Evolutionary conservation across 768 basidiomycete species (phyloP), one percentile per base, ranked within the genome.

Genomic region (Dioszegia hungarica): DNA sequence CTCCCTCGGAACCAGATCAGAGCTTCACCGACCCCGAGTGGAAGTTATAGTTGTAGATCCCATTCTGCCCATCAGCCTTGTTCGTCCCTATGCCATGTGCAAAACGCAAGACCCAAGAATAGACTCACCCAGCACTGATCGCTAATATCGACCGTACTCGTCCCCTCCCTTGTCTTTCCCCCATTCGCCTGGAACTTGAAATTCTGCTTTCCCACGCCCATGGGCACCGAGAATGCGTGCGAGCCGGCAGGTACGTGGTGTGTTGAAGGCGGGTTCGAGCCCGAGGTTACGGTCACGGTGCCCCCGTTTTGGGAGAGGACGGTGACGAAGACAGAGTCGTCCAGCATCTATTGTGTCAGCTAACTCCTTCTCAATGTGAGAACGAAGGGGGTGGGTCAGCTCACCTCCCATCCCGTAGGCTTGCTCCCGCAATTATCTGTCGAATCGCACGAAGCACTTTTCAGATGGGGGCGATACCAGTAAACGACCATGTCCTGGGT

Each of bases 31-130:
- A 46, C 5, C 70, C 72, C 3, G 69, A 59, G 44, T 73, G 66
- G 55, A 69, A 70, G 50, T 75, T 74, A 63, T 64, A 75, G 63
- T 75, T 75, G 60, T 75, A 75, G 5, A 68, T 72, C 12, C 71
- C 68, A 36, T 68, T 68, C 70, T 69, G 54, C 8, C 17, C 19
- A 19, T n/a, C 28, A 34, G 20, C 56, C 33, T 25, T 38, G 31
- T 5, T 17, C 29, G n/a, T 24, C 41, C 47, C 22, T 22, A 25
- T 12, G 43, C 11, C 17, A 37, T 11, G 25, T 29, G 11, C 34
- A 22, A 24, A 22, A 19, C n/a, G 19, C n/a, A n/a, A n/a, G n/a
- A n/a, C n/a, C n/a, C n/a, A n/a, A n/a, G n/a, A n/a, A n/a, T n/a
- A n/a, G 20, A 49, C 59, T 51, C 49, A 67, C 65, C 74, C 74